These are phyloP conservation scores for Penicillium sp. DNA, from an alignment of 2,329 filamentous ascomycete species.

Conservation along the genomic window DNA sequence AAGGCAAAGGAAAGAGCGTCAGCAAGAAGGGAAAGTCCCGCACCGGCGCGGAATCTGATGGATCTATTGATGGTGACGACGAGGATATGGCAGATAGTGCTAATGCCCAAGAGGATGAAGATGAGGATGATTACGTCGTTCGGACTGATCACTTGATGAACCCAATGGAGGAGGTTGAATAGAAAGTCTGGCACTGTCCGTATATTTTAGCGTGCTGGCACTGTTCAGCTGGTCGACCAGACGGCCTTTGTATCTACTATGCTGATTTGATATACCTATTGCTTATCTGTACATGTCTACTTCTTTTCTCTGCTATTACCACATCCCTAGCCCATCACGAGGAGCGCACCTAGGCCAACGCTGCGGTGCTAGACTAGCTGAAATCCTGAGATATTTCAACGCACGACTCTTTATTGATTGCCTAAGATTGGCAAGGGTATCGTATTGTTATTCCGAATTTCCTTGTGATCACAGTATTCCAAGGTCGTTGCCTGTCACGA, in stretches of 20 bases:
- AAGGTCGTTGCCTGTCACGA: background rate
- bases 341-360: background rate
- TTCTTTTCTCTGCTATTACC: background rate
- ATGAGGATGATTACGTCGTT: slow-evolving; percentile 23
- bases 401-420: background rate
- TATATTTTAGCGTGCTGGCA: background rate
- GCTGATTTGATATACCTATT: slow-evolving; percentile 6
- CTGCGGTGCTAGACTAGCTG: too few relatives aligned
- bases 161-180: slow-evolving; percentile 4
- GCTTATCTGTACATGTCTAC: background rate
- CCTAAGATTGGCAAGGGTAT: background rate
- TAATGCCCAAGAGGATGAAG: slow-evolving; percentile 26
- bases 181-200: background rate
- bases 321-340: background rate
- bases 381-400: background rate
- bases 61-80: slow-evolving; percentile 33
- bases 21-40: slow-evolving; percentile 41
- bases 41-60: slow-evolving; percentile 36
- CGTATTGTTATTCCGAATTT: background rate
- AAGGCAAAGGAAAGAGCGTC: slow-evolving; percentile 29
- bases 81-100: slow-evolving; percentile 25
- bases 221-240: background rate
- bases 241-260: slow-evolving; percentile 10
- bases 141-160: slow-evolving; percentile 7
- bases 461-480: background rate